Conservation (phyloP, 768 basidiomycete genomes). For the Phallus indusiatus region DNA sequence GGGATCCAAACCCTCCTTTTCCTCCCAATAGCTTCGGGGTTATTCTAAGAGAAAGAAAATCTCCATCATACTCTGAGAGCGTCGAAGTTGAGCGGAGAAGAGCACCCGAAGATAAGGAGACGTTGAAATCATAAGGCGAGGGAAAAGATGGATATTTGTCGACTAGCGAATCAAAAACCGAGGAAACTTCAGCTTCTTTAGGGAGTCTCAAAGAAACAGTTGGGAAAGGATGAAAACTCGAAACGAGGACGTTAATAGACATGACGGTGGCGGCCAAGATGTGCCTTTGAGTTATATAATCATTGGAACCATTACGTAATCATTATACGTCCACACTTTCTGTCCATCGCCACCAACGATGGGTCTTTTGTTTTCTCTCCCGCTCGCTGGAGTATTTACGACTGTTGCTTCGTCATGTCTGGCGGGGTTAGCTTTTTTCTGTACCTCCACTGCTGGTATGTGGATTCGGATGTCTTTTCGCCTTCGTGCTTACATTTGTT, state of each 20-base stretch:
- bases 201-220: conserved; percentile 41
- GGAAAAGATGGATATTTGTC: conserved; percentile 42
- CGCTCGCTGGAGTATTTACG: conserved; percentile 55
- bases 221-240: conserved; percentile 52
- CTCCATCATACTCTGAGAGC: conserved; percentile 22
- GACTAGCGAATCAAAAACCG: conserved; percentile 34
- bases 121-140: conserved; percentile 27
- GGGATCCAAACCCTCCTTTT: conserved; percentile 96
- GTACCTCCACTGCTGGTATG: conserved; percentile 75
- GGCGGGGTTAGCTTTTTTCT: conserved; percentile 76
- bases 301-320: background rate
- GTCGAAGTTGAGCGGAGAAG: conserved; percentile 23
- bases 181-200: conserved; percentile 28
- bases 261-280: conserved; percentile 19
- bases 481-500: conserved; percentile 9
- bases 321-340: no score
- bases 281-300: background rate
- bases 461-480: conserved; percentile 1
- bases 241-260: conserved; percentile 46
- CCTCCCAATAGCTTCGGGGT: conserved; percentile 72
- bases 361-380: conserved; percentile 68
- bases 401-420: conserved; percentile 78
- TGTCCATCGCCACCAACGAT: conserved; percentile 26
- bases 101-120: conserved; percentile 25
- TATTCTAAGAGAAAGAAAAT: conserved; percentile 61